Percentiles rank a stretch among this genome's conserved stretches.
Evolutionary conservation across 371 early-diverging fungal species (phyloP).

Genomic region (Mortierella polycephala): DNA sequence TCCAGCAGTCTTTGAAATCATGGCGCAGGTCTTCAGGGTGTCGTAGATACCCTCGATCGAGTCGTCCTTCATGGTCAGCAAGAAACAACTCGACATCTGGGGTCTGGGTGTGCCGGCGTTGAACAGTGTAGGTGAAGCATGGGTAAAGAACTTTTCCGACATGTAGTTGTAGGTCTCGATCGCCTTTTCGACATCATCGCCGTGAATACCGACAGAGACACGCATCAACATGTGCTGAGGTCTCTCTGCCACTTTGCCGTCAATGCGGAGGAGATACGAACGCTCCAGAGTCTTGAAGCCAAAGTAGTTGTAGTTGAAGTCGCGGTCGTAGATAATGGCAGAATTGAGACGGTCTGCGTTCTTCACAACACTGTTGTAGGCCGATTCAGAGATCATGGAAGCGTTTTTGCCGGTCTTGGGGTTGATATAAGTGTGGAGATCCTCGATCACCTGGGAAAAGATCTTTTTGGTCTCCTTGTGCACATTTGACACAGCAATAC

Average conservation of each 20-base stretch:
- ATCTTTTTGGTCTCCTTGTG: conserved; percentile 96
- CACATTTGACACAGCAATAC: conserved; percentile 96
- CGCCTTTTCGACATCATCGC: conserved; percentile 89
- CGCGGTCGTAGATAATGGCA: conserved; percentile 95
- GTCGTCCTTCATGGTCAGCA: conserved; percentile 96
- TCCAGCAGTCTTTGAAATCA: conserved; percentile 99
- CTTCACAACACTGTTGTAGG: conserved; percentile 78
- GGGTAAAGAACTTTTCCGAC: conserved; percentile 96
- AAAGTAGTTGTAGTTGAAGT: conserved; percentile 98
- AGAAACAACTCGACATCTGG: conserved; percentile 97
- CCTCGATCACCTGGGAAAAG: conserved; percentile 91
- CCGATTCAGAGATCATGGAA: conserved; percentile 88
- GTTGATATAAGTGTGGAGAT: conserved; percentile 88
- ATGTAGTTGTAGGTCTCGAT: conserved; percentile 98
- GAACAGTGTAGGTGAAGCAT: conserved; percentile 99
- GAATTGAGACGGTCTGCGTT: conserved; percentile 89
- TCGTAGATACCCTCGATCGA: conserved; percentile 99
- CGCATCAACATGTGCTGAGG: conserved; percentile 99
- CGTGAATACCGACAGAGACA: conserved; percentile 98
- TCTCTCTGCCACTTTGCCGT: conserved; percentile 91
- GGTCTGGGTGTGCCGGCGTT: conserved; percentile 98
- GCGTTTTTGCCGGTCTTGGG: conserved; percentile 87
- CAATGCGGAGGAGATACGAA: conserved; percentile 93
- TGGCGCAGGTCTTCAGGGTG: conserved; percentile 96
- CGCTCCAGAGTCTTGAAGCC: conserved; percentile 99